A percentile compares a stretch with the other conserved stretches of the same genome.
Evolutionary conservation across 1,139 yeast species (phyloP).

Genomic region (Diutina mesorugosa): DNA sequence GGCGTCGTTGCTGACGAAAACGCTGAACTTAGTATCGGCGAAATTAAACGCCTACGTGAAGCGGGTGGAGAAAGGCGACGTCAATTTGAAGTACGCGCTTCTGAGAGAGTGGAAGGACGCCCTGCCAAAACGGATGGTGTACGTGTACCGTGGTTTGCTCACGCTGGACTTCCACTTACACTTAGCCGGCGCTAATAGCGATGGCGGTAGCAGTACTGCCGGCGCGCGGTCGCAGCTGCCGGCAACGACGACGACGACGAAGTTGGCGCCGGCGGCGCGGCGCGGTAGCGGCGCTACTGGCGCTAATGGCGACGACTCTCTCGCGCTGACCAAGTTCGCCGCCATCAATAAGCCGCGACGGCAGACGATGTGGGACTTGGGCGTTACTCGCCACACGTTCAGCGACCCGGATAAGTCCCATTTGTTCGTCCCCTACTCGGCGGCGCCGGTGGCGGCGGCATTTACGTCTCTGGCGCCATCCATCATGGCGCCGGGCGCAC

Average conservation of each 20-base stretch:
- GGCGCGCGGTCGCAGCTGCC: slow-evolving; percentile 6
- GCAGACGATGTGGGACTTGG: slow-evolving; percentile 37
- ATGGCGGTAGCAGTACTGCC: slow-evolving; percentile 21
- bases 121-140: slow-evolving; percentile 78
- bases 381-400: slow-evolving; percentile 32
- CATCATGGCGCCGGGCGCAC: neutral
- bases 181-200: slow-evolving; percentile 2
- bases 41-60: slow-evolving; percentile 75
- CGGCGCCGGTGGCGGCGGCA: slow-evolving; percentile 71
- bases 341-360: slow-evolving; percentile 25
- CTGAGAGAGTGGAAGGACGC: slow-evolving; percentile 87
- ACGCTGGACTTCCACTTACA: slow-evolving; percentile 61
- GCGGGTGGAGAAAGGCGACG: slow-evolving; percentile 71
- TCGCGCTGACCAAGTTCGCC: slow-evolving; percentile 17
- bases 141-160: slow-evolving; percentile 66
- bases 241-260: slow-evolving; percentile 7
- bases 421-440: slow-evolving; percentile 53
- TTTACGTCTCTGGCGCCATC: slow-evolving; percentile 13
- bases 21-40: slow-evolving; percentile 73
- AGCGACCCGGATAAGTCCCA: slow-evolving; percentile 40
- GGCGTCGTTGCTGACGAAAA: slow-evolving; percentile 66
- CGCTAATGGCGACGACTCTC: slow-evolving; percentile 8
- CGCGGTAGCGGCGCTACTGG: neutral
- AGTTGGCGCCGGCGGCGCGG: slow-evolving; percentile 8
- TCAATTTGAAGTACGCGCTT: slow-evolving; percentile 54